Conservation (phyloP, 2,329 filamentous ascomycete species). For the Gaeumannomyces tritici region DNA sequence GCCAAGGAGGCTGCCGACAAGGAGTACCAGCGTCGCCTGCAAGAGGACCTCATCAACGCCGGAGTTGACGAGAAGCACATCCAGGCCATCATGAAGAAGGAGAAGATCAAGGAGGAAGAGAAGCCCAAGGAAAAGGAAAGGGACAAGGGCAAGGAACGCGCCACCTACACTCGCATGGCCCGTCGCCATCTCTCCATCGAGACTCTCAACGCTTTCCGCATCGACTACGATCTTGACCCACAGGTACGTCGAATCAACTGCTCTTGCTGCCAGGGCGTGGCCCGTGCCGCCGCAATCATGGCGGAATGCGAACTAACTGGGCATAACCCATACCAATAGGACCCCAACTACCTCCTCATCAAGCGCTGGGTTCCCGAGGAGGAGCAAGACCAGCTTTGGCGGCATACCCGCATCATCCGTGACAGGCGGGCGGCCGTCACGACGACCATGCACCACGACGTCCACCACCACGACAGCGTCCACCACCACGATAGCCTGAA, state of each 20-base stretch:
- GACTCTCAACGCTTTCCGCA: constrained; percentile 43
- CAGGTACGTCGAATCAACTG: not conserved
- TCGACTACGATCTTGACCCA: constrained; percentile 40
- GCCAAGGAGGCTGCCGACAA: constrained; percentile 39
- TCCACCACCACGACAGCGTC: constrained; percentile 25
- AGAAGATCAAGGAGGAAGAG: constrained; percentile 29
- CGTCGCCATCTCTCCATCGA: constrained; percentile 52
- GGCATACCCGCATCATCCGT: constrained; percentile 56
- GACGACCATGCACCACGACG: constrained; percentile 18
- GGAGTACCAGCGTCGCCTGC: constrained; percentile 45
- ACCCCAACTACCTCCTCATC: constrained; percentile 51
- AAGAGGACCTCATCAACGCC: constrained; percentile 47
- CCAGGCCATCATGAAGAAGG: constrained; percentile 47
- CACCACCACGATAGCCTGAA: not conserved
- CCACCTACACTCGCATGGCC: constrained; percentile 56
- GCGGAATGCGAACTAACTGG: not conserved
- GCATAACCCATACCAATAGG: constrained; percentile 24
- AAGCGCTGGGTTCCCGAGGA: constrained; percentile 61
- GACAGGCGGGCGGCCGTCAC: constrained; percentile 18
- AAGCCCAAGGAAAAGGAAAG: constrained; percentile 32
- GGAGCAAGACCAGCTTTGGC: constrained; percentile 63
- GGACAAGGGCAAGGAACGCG: constrained; percentile 31
- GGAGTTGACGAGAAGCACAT: constrained; percentile 52
- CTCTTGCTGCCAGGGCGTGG: too few relatives aligned
- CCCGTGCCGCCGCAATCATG: too few relatives aligned